Percentiles rank a stretch among this genome's conserved stretches.
Conservation (phyloP, 805 yeast species). For the Saccharomycopsis vini region DNA sequence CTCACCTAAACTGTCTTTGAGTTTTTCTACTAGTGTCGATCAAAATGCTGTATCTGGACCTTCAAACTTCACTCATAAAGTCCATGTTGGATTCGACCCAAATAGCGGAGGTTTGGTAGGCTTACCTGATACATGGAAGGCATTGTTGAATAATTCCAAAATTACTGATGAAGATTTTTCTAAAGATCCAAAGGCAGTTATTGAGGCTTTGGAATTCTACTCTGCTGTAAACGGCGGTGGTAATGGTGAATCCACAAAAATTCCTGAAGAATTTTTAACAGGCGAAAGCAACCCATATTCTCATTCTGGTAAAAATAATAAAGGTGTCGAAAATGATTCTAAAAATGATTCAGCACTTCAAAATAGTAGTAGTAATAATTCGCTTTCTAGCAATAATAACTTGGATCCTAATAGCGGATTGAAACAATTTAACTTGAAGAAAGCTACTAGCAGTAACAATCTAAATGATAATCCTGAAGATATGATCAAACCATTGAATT, state of each 20-base stretch:
- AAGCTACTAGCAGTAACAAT: conserved; percentile 4
- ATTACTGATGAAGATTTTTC: conserved; percentile 88
- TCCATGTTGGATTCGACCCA: conserved; percentile 82
- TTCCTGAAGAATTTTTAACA: conserved; percentile 40
- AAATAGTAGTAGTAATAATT: conserved; percentile 1
- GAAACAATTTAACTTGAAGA: conserved; percentile 17
- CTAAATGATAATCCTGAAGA: conserved; percentile 7
- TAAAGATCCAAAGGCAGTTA: conserved; percentile 91
- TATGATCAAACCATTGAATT: conserved; percentile 13
- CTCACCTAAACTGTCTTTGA: not conserved
- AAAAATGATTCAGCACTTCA: conserved; percentile 17
- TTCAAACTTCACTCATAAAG: conserved; percentile 88
- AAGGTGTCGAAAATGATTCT: conserved; percentile 6
- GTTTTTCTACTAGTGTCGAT: not conserved
- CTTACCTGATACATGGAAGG: conserved; percentile 90
- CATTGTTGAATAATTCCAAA: conserved; percentile 73
- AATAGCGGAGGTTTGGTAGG: conserved; percentile 84
- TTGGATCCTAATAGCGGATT: conserved; percentile 14
- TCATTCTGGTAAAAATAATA: conserved; percentile 11
- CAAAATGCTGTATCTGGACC: conserved; percentile 65
- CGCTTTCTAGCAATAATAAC: not conserved
- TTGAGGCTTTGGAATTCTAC: conserved; percentile 72
- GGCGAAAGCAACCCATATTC: conserved; percentile 10
- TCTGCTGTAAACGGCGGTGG: conserved; percentile 16
- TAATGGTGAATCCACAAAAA: conserved; percentile 49